Base-by-base conservation (phyloP, 2,329 filamentous ascomycete species). In the Acephala macrosclerotiorum region DNA sequence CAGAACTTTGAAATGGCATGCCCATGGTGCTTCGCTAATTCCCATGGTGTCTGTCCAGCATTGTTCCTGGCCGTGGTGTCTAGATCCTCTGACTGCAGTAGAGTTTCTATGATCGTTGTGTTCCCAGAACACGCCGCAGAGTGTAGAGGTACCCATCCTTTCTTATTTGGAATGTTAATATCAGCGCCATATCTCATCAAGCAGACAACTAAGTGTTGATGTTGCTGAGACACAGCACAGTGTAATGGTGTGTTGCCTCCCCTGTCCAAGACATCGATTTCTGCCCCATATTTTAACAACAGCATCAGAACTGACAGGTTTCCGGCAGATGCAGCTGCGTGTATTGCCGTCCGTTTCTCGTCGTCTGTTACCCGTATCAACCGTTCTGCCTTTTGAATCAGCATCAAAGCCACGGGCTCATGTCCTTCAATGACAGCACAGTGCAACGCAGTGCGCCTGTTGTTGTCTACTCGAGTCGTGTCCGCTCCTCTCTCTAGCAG, bases 321-420 rank as follows among this genome's bases (percentile, higher is more conserved):
- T 22, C 60, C 64, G 3, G n/a, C 12, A n/a, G 61, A 60, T 7
- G 55, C 65, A n/a, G 61, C 61, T 26, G 42, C 20, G 45, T 66
- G 60, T 4, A 66, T 25, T 22, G 59, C 59, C 22, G 64, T 62
- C n/a, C 59, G 47, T 36, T 56, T 45, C 55, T 62, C 60, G 20
- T 62, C 51, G 26, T 58, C 64, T 9, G 14, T 55, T 4, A 45
- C 59, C n/a, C 36, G 12, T n/a, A 62, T 29, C 7, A 66, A 38
- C 8, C 22, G 20, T 16, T 59, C 29, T 5, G 16, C 40, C n/a
- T 33, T 53, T 25, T 60, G 42, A 7, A 63, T 56, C 29, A 66
- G 47, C 20, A 66, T n/a, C 11, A 26, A 3, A 40, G 60, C n/a
- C 9, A 60, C 35, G 22, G 16, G 25, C 12, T 45, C 8, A 25